phyloP scores from a whole-genome alignment of 116 monocot species.

The Zostera marina region DNA sequence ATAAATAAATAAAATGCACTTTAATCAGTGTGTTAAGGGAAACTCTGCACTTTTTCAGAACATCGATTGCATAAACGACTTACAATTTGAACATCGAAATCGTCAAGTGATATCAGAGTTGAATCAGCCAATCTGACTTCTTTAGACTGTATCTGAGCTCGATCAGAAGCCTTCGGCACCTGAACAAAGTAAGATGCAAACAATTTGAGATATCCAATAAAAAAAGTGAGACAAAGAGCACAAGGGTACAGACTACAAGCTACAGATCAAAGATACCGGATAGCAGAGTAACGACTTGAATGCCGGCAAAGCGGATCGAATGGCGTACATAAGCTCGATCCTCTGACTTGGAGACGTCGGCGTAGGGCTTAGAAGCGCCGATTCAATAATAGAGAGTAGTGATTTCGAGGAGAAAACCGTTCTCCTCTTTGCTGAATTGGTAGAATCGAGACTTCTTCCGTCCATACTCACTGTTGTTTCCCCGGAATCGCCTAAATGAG shows the following conservation, averaged over 20 bases:
- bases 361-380: slow-evolving; percentile 53
- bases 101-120: slow-evolving; percentile 58
- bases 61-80: slow-evolving; percentile 3
- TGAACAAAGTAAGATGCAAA: slow-evolving; percentile 10
- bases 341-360: slow-evolving; percentile 53
- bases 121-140: slow-evolving; percentile 73
- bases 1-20: not conserved
- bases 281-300: slow-evolving; percentile 48
- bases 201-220: not conserved
- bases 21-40: too few relatives aligned
- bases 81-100: slow-evolving; percentile 76
- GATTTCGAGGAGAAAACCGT: slow-evolving; percentile 41
- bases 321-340: slow-evolving; percentile 70
- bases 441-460: not conserved
- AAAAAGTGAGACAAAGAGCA: not conserved
- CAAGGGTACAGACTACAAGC: not conserved
- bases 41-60: too few relatives aligned
- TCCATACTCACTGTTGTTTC: not conserved
- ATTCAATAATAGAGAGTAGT: slow-evolving; percentile 44
- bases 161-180: slow-evolving; percentile 69
- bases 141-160: slow-evolving; percentile 66
- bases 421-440: not conserved
- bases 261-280: slow-evolving; percentile 19
- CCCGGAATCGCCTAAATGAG: not conserved
- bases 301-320: slow-evolving; percentile 42